These are phyloP conservation scores for Nakataea oryzae DNA, from an alignment of 2,329 filamentous ascomycete species.

Conservation along the genomic window DNA sequence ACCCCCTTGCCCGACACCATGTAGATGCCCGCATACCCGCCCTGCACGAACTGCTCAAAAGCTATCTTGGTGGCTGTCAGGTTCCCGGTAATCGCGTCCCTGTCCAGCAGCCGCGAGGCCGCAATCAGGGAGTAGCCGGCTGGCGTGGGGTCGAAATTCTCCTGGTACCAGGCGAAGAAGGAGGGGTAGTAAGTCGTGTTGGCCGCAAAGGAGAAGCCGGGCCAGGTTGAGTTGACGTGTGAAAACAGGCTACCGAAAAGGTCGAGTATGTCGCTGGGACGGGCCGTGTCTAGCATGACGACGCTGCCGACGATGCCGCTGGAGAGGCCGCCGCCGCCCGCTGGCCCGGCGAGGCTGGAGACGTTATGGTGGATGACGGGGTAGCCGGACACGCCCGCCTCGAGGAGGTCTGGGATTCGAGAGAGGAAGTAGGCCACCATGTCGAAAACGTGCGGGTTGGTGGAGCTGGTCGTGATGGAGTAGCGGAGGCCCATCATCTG, in stretches of 20 bases:
- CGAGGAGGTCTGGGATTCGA: conserved; percentile 33
- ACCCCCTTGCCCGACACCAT: conserved; percentile 14
- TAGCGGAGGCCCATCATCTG: conserved; percentile 14
- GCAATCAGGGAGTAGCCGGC: conserved; percentile 3
- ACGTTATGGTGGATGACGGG: conserved; percentile 23
- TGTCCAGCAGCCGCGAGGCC: conserved; percentile 7
- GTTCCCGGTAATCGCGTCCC: conserved; percentile 6
- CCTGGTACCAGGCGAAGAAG: conserved; percentile 13
- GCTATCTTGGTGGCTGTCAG: conserved; percentile 6
- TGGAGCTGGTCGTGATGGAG: conserved; percentile 16
- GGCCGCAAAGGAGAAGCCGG: conserved; percentile 5
- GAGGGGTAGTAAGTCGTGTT: conserved; percentile 4
- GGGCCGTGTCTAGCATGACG: conserved; percentile 4
- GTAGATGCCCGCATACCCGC: conserved; percentile 10
- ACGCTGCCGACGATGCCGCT: conserved; percentile 11
- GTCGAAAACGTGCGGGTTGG: conserved; percentile 29
- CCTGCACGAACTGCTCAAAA: conserved; percentile 8
- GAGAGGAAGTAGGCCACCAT: conserved; percentile 35
- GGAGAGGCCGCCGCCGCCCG: too few species aligned
- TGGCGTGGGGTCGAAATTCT: conserved; percentile 12
- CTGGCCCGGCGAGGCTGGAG: conserved; percentile 1
- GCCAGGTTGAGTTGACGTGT: conserved; percentile 11
- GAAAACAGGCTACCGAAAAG: conserved; percentile 6
- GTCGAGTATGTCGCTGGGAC: not conserved
- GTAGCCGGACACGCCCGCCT: conserved; percentile 39